Conservation (phyloP, 352 stramenopile genomes). For the Globisporangium spiculum region DNA sequence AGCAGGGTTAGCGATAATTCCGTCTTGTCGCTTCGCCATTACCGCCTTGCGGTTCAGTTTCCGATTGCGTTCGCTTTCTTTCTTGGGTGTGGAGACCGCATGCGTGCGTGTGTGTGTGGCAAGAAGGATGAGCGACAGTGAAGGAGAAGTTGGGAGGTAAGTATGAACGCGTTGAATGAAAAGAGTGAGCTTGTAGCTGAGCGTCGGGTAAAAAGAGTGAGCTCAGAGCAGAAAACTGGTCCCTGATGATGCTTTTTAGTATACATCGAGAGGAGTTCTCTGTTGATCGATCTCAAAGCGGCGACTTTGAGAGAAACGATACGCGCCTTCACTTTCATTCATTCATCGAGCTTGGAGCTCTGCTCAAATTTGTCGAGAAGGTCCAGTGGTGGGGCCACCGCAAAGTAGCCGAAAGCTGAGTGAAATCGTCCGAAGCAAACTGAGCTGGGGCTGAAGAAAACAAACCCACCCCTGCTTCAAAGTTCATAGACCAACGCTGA, state of each 20-base stretch:
- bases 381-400: neutral
- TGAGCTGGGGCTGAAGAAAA: no score
- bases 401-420: neutral
- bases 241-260: neutral
- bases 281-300: neutral
- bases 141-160: neutral
- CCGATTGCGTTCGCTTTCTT: neutral
- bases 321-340: neutral
- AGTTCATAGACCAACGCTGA: neutral
- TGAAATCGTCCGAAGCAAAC: neutral
- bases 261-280: neutral
- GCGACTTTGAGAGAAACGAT: neutral
- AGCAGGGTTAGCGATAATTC: neutral
- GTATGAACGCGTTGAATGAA: neutral
- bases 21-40: neutral
- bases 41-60: neutral
- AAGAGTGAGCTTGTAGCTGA: neutral
- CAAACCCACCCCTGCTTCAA: neutral
- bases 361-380: neutral
- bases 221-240: neutral
- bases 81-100: neutral
- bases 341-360: neutral
- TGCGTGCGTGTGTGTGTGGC: neutral
- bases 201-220: neutral
- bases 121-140: neutral